Conservation (phyloP, 1,139 yeast genomes). For the Blastobotrys aristatus region DNA sequence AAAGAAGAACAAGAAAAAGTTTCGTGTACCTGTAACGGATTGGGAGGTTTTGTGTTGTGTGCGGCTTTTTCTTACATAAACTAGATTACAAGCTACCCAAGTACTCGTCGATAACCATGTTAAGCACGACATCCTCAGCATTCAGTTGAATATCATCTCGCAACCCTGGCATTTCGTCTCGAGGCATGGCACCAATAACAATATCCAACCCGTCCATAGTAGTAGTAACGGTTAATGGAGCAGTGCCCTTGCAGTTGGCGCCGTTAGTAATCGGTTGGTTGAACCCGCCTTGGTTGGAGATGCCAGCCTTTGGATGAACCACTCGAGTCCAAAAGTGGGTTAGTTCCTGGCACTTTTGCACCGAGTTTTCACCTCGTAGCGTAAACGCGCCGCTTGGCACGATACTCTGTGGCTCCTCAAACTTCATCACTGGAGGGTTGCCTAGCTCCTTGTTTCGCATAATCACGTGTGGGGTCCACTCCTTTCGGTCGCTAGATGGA, state of each 20-base stretch:
- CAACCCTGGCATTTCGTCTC: too few species aligned
- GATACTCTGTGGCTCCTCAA: not conserved
- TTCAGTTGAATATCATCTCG: too few species aligned
- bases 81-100: too few species aligned
- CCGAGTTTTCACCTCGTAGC: not conserved
- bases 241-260: not conserved
- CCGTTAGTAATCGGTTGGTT: too few species aligned
- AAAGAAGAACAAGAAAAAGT: too few species aligned
- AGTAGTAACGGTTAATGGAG: not conserved
- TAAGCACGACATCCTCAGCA: too few species aligned
- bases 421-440: not conserved
- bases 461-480: not conserved
- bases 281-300: too few species aligned
- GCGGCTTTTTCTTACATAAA: too few species aligned
- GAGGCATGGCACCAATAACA: conserved; percentile 1
- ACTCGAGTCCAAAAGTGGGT: not conserved
- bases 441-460: not conserved
- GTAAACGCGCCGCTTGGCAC: not conserved
- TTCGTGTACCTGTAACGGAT: too few species aligned
- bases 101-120: too few species aligned
- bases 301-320: not conserved
- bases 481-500: not conserved
- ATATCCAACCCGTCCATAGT: not conserved
- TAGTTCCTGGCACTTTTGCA: not conserved
- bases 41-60: too few species aligned